Base-by-base conservation (phyloP, 768 basidiomycete genomes). In the Agaricus sinodeliciosus region DNA sequence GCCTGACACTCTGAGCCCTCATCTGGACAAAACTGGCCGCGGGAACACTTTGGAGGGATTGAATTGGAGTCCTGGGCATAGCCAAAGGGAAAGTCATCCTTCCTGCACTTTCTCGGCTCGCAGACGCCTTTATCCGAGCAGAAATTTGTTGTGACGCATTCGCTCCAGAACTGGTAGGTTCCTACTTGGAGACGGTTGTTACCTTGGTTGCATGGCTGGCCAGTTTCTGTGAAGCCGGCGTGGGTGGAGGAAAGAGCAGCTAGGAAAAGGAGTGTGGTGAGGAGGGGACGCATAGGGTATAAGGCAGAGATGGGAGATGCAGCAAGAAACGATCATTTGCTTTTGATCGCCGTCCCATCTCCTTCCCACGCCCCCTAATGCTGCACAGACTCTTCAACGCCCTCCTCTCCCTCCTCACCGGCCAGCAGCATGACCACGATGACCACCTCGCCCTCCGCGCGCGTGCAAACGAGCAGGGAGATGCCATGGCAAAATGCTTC, bases 1-100 rank as follows among this genome's bases (percentile, higher is more conserved):
- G 67, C 57, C 61, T 84, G 78, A 69, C 91, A 94, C 7, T 65
- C 70, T 57, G 83, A 82, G 55, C 79, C 81, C 69, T 93, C 93
- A 60, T 94, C 90, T 0, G 90, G 90, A 66, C 91, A 94, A 66
- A 93, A 94, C 60, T 79, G 63, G 16, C 80, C 84, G 28, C 60
- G 58, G 7, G 69, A 63, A 62, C 91, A 94, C 58, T 79, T 74
- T 9, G 73, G 69, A 1, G 91, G 90, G 16, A 89, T 61, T 7
- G 60, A 55, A 36, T 66, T 46, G 4, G 67, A 65, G 16, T 63
- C 70, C 49, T 66, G 62, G 7, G 59, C 12, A 60, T 83, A 90
- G 49, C 87, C 86, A 64, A 89, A 85, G 2, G 89, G 86, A 63
- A 80, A 90, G 43, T 85, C 80, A 62, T 92, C 90, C 58, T 69